Evolutionary conservation across 352 stramenopile species (phyloP), one percentile per base, ranked within the genome.

Genomic region (Sclerospora graminicola): DNA sequence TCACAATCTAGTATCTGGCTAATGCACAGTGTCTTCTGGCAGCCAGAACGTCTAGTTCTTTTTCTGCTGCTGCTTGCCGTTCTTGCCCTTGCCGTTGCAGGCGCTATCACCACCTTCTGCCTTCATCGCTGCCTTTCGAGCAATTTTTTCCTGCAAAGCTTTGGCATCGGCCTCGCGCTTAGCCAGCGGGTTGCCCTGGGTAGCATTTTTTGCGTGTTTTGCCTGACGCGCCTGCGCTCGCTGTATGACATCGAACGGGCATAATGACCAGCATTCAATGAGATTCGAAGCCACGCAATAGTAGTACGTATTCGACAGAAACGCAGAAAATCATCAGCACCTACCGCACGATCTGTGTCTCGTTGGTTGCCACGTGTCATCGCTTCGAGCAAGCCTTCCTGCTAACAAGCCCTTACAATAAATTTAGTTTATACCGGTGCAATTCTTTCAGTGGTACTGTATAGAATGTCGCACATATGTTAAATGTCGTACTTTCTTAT

Each of bases 321-420:
- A 6, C 21, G 6, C 21, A 36, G 4, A 3, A 24, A 15, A 15
- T 16, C 27, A 10, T 8, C 36, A 15, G 23, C 29, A 69, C 69
- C 24, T 54, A 90, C 78, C 40, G 70, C 73, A 33, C 78, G 78
- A 41, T 90, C 78, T 30, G 48, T 48, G 42, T 90, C 78, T 45
- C 78, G 69, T 59, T 90, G 78, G 61, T 90, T 86, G n/a, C 78
- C 78, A 51, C 78, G 78, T 27, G 73, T 78, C 78, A 90, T 88
- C 24, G 30, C 30, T 40, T 16, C 20, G 2, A 14, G 33, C 10
- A n/a, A 29, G 19, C 15, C 31, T 29, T 31, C n/a, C n/a, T n/a
- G n/a, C n/a, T n/a, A n/a, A n/a, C n/a, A n/a, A n/a, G n/a, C n/a
- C n/a, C n/a, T n/a, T n/a, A n/a, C n/a, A n/a, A n/a, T n/a, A n/a